Evolutionary conservation across 108 stramenopile genomes (phyloP).

Genomic region (Mediolabrus comicus): DNA sequence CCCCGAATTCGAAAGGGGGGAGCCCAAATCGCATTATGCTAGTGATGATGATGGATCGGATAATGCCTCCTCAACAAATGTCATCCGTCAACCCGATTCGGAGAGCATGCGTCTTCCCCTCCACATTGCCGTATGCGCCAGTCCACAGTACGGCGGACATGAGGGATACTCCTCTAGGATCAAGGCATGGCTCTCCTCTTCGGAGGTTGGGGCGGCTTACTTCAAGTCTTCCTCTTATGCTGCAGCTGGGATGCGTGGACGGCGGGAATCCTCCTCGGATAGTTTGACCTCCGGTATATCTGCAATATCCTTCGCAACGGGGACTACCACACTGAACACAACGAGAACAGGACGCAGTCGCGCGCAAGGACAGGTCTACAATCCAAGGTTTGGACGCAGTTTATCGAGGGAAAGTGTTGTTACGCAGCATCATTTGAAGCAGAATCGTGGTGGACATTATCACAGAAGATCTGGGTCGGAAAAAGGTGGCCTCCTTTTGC

Average conservation of each 20-base stretch:
- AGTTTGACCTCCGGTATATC: not conserved
- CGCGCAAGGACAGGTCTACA: constrained; percentile 31
- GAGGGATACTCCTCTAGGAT: constrained; percentile 14
- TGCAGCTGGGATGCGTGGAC: not conserved
- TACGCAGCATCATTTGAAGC: constrained; percentile 12
- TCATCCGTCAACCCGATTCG: constrained; percentile 36
- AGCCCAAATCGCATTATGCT: not conserved
- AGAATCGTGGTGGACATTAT: too few species aligned
- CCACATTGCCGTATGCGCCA: constrained; percentile 42
- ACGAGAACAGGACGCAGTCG: not conserved
- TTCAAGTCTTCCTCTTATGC: not conserved
- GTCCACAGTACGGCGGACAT: constrained; percentile 20
- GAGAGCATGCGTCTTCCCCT: constrained; percentile 45
- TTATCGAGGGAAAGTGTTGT: constrained; percentile 27
- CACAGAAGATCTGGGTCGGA: constrained; percentile 11
- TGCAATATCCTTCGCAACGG: not conserved
- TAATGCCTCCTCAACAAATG: not conserved
- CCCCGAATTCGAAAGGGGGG: not conserved
- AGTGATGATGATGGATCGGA: not conserved
- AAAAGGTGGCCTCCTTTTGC: not conserved
- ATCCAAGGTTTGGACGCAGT: constrained; percentile 49
- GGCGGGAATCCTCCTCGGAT: not conserved
- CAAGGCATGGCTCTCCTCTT: constrained; percentile 35
- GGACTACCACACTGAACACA: not conserved
- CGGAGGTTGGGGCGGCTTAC: constrained; percentile 7